Conservation (phyloP, 495 filamentous ascomycete genomes). For the Amphirosellinia nigrospora region DNA sequence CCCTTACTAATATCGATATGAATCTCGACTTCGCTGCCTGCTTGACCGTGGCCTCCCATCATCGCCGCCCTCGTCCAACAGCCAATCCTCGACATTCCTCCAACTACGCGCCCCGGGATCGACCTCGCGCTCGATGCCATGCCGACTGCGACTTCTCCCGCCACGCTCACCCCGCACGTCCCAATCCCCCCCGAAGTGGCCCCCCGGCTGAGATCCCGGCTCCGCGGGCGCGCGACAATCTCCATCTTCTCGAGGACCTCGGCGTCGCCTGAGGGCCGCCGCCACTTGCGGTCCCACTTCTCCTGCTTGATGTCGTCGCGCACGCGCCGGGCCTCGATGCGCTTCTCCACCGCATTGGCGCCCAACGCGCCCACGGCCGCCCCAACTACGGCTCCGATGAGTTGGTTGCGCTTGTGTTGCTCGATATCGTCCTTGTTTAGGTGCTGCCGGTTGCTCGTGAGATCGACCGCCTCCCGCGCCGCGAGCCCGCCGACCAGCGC, state of each 20-base stretch:
- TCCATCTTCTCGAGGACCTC: constrained; percentile 35
- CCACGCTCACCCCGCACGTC: background rate
- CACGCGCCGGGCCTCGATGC: constrained; percentile 41
- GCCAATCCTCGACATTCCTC: constrained; percentile 42
- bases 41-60: constrained; percentile 29
- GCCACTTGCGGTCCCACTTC: constrained; percentile 41
- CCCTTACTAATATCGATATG: constrained; percentile 34
- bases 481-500: constrained; percentile 53
- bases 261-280: constrained; percentile 18
- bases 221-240: constrained; percentile 29
- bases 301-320: constrained; percentile 36
- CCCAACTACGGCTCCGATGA: constrained; percentile 51
- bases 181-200: constrained; percentile 16
- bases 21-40: constrained; percentile 26
- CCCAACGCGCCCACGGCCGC: constrained; percentile 54
- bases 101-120: constrained; percentile 37
- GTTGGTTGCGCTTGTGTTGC: constrained; percentile 36
- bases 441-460: constrained; percentile 27
- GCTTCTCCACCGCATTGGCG: constrained; percentile 54
- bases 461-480: constrained; percentile 45
- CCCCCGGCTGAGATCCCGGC: constrained; percentile 17
- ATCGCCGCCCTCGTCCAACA: constrained; percentile 33
- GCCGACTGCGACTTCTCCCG: constrained; percentile 13
- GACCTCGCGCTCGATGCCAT: constrained; percentile 35
- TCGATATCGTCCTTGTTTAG: constrained; percentile 24